Conservation (phyloP, 1,284 basidiomycete species). For the Tylopilus sp. region DNA sequence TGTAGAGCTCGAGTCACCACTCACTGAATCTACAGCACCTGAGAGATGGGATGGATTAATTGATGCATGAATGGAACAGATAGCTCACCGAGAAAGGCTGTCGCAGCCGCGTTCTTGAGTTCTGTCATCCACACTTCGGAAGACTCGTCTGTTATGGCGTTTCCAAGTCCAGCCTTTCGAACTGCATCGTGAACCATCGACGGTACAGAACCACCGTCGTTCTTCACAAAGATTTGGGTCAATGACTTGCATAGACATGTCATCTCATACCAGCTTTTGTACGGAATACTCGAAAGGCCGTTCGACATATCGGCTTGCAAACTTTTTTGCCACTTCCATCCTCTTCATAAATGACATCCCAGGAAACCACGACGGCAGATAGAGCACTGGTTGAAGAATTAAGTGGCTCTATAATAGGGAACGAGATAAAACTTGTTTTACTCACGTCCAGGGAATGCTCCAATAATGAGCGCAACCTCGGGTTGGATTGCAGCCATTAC, state of each 20-base stretch:
- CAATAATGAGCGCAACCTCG: constrained; percentile 1
- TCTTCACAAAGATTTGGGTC: too few relatives aligned
- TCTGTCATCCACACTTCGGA: background rate
- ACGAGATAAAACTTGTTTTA: background rate
- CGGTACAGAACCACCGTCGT: background rate
- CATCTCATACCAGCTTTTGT: background rate
- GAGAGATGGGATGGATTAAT: background rate
- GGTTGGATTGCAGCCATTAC: background rate
- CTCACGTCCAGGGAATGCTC: constrained; percentile 12
- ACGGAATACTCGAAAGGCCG: background rate
- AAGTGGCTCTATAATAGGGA: background rate
- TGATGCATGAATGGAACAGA: background rate
- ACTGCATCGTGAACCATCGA: constrained; percentile 12
- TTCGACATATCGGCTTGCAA: background rate
- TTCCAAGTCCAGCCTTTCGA: too few relatives aligned
- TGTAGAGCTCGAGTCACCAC: too few relatives aligned
- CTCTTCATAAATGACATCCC: constrained; percentile 12
- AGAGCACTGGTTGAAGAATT: background rate
- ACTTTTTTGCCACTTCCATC: background rate
- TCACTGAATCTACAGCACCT: constrained; percentile 10
- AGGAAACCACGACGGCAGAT: constrained; percentile 15
- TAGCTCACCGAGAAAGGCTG: background rate
- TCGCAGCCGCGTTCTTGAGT: background rate
- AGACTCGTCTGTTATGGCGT: too few relatives aligned
- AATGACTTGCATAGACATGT: too few relatives aligned